These are phyloP conservation scores for Brasilioporus rufonigricans DNA, from an alignment of 768 basidiomycete species.

Conservation along the genomic window DNA sequence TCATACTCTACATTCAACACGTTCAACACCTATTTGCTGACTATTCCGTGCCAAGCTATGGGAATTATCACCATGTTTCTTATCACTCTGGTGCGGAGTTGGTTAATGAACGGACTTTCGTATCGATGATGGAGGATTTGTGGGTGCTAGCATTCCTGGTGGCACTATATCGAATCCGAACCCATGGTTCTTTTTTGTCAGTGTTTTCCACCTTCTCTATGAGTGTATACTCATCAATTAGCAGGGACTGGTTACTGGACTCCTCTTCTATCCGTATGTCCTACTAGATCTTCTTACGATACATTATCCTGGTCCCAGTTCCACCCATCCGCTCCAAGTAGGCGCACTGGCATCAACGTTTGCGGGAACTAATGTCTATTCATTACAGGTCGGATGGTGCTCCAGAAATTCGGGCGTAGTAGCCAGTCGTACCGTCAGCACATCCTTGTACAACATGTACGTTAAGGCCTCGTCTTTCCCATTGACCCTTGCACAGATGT, in stretches of 20 bases:
- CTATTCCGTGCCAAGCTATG: slow-evolving; percentile 52
- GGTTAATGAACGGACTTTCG: slow-evolving; percentile 51
- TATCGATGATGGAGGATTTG: slow-evolving; percentile 52
- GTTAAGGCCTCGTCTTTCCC: background rate
- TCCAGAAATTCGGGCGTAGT: slow-evolving; percentile 60
- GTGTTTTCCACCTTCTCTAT: slow-evolving; percentile 8
- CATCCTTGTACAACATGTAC: slow-evolving; percentile 57
- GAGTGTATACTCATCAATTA: background rate
- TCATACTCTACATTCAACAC: slow-evolving; percentile 43
- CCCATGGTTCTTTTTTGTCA: slow-evolving; percentile 53
- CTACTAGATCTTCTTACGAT: background rate
- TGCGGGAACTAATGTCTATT: background rate
- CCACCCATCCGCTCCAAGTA: slow-evolving; percentile 50
- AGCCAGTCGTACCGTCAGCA: slow-evolving; percentile 57
- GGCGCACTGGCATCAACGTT: background rate
- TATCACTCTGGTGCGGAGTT: slow-evolving; percentile 48
- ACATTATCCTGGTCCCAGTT: slow-evolving; percentile 20
- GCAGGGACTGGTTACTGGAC: slow-evolving; percentile 45
- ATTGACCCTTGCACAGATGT: slow-evolving; percentile 34
- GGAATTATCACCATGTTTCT: slow-evolving; percentile 53
- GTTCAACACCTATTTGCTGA: slow-evolving; percentile 57
- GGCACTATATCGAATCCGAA: slow-evolving; percentile 50
- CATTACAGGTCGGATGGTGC: slow-evolving; percentile 48
- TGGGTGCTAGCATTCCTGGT: slow-evolving; percentile 65
- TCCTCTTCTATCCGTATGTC: slow-evolving; percentile 42